phyloP scores from a whole-genome alignment of 192 early-diverging fungal genomes.

The Entomortierella lignicola region DNA sequence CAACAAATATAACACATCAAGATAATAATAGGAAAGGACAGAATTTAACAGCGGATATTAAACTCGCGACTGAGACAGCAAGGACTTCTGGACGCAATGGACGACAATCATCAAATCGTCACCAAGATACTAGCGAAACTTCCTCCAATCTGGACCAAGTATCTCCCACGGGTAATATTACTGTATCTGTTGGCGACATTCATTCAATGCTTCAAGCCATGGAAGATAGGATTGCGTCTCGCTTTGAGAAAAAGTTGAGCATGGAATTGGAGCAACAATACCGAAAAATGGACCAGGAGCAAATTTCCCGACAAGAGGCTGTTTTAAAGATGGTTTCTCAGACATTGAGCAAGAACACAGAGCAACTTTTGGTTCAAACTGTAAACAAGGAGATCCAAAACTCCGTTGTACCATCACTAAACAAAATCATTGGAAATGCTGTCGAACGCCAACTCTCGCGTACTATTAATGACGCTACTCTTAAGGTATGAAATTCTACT shows the following conservation, averaged over 20 bases:
- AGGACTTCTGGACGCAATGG: conserved; percentile 2
- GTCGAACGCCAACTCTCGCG: conserved; percentile 56
- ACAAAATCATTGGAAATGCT: conserved; percentile 51
- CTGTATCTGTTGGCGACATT: conserved; percentile 27
- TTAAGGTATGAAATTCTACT: conserved; percentile 41
- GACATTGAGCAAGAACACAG: conserved; percentile 56
- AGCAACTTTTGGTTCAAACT: conserved; percentile 58
- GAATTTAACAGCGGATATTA: too few species aligned
- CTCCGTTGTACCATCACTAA: conserved; percentile 54
- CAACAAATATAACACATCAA: not conserved
- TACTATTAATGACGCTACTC: conserved; percentile 45
- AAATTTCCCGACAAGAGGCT: conserved; percentile 57
- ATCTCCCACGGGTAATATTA: conserved; percentile 4
- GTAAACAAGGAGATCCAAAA: conserved; percentile 59
- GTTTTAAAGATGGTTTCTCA: conserved; percentile 60
- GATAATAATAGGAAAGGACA: conserved; percentile 4
- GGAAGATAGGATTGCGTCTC: conserved; percentile 41
- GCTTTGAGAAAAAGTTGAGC: conserved; percentile 42
- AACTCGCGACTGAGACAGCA: not conserved
- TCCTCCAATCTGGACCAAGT: not conserved
- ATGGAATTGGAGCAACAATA: conserved; percentile 42
- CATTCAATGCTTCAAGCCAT: conserved; percentile 35
- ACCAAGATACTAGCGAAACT: conserved; percentile 9
- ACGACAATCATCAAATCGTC: conserved; percentile 5
- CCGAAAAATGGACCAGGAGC: conserved; percentile 49